Evolutionary conservation across 768 basidiomycete genomes (phyloP), one percentile per base, ranked within the genome.

Genomic region (Naematelia aurantialba): DNA sequence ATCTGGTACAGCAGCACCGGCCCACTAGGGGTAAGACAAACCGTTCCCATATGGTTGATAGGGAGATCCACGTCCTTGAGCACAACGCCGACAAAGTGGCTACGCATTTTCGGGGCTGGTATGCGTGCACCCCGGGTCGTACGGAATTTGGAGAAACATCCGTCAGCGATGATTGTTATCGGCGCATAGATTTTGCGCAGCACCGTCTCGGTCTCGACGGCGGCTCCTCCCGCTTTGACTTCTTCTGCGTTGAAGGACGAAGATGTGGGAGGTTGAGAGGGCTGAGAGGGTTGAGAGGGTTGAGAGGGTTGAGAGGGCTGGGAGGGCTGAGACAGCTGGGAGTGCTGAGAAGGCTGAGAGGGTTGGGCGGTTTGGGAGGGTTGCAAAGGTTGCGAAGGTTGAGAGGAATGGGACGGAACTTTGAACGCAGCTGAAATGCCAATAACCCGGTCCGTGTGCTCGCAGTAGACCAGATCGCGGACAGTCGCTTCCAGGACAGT

Each of bases 1-100:
- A 99, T 92, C 75, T 94, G 92, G 80, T 99, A 99, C 59, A 96
- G 74, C 46, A 99, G 81, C 44, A 94, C 90, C 3, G 93, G 93
- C 1, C 94, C 96, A 24, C 85, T 87, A 60, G 86, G 84, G 12
- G 89, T 83, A 11, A 94, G 84, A 21, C 82, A 85, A 14, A 94
- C 92, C 0, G 89, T 94, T 30, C 92, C 80, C 61, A 79, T 78
- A 45, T 67, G 60, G 12, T 79, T 75, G 12, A 71, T 60, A 1
- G 80, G 79, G 24, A 80, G 66, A 50, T 74, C 79, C 0, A 83
- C 85, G 68, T 96, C 84, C 69, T 92, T 84, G 45, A 99, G 82
- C 14, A 98, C 80, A 4, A 85, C 82, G 24, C 93, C 94, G 60
- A 92, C 82, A 70, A 97, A 98, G 76, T 91, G 83, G 53, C 87